A percentile compares a stretch with the other conserved stretches of the same genome.
These are phyloP conservation scores for Sclerotinia trifoliorum DNA, from an alignment of 2,329 filamentous ascomycete species.

Conservation along the genomic window DNA sequence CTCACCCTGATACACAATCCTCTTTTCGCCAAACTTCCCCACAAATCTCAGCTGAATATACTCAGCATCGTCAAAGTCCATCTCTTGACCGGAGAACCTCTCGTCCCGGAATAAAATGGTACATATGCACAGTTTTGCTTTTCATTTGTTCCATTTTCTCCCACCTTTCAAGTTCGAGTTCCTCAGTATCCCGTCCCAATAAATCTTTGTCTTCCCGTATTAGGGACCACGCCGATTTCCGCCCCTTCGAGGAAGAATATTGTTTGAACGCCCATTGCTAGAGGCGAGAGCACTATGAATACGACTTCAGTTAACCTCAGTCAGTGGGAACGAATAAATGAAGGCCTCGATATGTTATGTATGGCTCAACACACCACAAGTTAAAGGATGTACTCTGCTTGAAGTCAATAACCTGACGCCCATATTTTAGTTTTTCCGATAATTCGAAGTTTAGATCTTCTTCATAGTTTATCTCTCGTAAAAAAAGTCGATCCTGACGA, in stretches of 20 bases:
- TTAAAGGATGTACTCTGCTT: neutral
- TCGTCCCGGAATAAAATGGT: neutral
- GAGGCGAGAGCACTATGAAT: neutral
- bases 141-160: neutral
- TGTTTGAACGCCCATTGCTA: neutral
- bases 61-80: neutral
- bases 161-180: neutral
- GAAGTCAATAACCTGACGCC: too few relatives aligned
- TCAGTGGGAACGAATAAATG: neutral
- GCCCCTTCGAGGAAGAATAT: neutral
- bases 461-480: too few relatives aligned
- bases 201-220: neutral
- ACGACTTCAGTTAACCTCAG: neutral
- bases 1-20: neutral
- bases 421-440: too few relatives aligned
- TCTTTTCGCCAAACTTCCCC: neutral
- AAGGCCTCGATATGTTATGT: too few relatives aligned
- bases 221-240: neutral
- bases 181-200: neutral
- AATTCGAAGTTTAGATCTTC: too few relatives aligned
- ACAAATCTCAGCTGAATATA: neutral
- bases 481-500: neutral
- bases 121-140: neutral
- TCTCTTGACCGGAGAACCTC: neutral
- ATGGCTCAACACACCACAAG: too few relatives aligned